Evolutionary conservation across 164 flowering plant genomes (phyloP), one percentile per base, ranked within the genome.

Genomic region (Annona cherimola): DNA sequence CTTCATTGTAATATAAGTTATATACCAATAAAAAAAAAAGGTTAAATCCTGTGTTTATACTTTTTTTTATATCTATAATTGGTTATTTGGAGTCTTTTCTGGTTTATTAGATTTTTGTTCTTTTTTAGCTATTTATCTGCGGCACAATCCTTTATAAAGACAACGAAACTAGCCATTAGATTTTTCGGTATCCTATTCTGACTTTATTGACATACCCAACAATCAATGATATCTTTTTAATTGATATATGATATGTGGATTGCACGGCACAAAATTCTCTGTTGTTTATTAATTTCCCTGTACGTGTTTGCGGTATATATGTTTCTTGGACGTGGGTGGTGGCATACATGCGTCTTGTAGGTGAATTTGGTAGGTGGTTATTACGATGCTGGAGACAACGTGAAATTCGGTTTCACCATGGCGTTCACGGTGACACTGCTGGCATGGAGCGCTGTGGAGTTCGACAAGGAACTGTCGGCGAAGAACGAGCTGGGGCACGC

Each of bases 381-480:
- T 73, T 83, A 85, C 26, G 89, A 88, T 45, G 80, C 91, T 1
- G 89, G 91, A 0, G 89, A 88, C 83, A 85, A 86, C 18, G 83
- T 88, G 55, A 88, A 88, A 76, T 84, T 88, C 42, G 88, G 89
- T 18, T 79, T 87, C 62, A 84, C 91, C 0, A 63, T 81, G 83
- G 89, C 89, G 5, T 88, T 76, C 80, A 83, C 89, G 3, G 44
- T 78, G 3, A 83, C 89, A 41, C 80, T 81, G 83, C 85, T 88
- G 12, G 20, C 89, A 50, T 88, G 92, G 92, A 73, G 84, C 43
- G 78, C 69, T 0, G 64, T 83, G 0, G 89, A 85, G 39, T 85
- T 74, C 63, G 11, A 20, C 2, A 0, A 1, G 7, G 40, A 76
- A n/a, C 77, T 85, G 0, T 2, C 45, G 1, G 64, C 70, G 1